phyloP scores from a whole-genome alignment of 2,329 filamentous ascomycete species.

The Colletotrichum chrysophilum region DNA sequence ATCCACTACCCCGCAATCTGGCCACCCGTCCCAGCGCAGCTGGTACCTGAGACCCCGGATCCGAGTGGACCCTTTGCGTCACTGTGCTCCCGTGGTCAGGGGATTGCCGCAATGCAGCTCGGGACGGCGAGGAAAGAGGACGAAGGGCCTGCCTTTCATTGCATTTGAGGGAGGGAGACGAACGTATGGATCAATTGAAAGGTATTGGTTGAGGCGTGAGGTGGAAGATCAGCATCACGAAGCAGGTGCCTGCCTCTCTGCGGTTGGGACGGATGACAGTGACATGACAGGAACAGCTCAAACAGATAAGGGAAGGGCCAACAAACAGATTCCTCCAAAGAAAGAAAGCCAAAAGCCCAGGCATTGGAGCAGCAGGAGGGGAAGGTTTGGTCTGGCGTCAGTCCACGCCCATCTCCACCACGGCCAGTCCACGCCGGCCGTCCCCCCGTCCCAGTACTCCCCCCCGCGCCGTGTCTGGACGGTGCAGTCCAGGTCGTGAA shows the following conservation, averaged over 20 bases:
- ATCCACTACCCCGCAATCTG: conserved; percentile 25
- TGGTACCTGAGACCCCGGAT: conserved; percentile 26
- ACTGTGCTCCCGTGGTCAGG: conserved; percentile 14
- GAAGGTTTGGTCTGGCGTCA: conserved; percentile 18
- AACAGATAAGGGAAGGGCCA: neutral
- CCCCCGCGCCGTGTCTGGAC: neutral
- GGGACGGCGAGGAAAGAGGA: neutral
- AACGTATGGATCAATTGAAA: neutral
- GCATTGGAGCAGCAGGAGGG: neutral
- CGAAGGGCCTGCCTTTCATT: neutral
- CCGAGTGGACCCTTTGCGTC: conserved; percentile 22
- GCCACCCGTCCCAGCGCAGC: conserved; percentile 11
- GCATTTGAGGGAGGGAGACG: neutral
- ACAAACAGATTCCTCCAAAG: neutral
- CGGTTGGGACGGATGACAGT: neutral
- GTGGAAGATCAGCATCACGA: neutral
- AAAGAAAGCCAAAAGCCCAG: neutral
- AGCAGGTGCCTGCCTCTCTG: neutral
- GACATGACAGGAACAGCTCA: neutral
- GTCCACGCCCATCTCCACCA: conserved; percentile 14
- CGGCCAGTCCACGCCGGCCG: conserved; percentile 6
- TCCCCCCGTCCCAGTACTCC: neutral
- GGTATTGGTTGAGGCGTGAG: neutral
- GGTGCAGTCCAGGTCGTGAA: neutral
- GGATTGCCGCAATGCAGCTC: neutral